Base-by-base conservation (phyloP, 2,329 filamentous ascomycete genomes). In the Coniochaeta prunicola region DNA sequence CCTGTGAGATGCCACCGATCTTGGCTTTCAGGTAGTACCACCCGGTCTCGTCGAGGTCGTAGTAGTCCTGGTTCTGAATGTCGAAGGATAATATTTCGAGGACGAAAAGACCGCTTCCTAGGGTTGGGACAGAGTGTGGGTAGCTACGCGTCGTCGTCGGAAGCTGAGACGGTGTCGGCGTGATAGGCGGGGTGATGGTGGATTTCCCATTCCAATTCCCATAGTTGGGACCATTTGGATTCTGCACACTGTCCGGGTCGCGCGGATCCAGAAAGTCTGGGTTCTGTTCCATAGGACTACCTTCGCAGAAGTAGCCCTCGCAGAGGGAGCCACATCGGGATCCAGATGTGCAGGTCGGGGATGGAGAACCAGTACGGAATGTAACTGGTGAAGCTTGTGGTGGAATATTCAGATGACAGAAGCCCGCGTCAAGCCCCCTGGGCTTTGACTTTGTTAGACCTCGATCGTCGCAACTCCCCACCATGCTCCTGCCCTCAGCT, bases 221-320 rank as follows among this genome's bases (percentile, higher is more conserved):
- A 33, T 61, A 58, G 48, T 61, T 57, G 2, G 57, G 55, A 7
- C 36, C 30, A 13, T 30, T 12, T 1, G 60, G 58, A 21, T 61
- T 61, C 58, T 61, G 60, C 28, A 61, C 60, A 34, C 60, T 59
- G 60, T 59, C 55, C 1, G 60, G 60, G 31, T 61, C 54, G 10
- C 40, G 55, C 15, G 60, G 60, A 56, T 59, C 60, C 15, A 61
- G n/a, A 55, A 61, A 61, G 53, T 59, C 60, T 0, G 58, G 59
- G 53, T 61, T 58, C 12, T 38, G 48, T 19, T 10, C 8, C 21
- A 61, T 21, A 9, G 60, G 60, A 33, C 12, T 59, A 10, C 40
- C 53, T 48, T 36, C 28, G 56, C 59, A 61, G 48, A 56, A 59
- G 53, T 40, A 61, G 36, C 59, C 59, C 34, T 57, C 42, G 54